phyloP scores from a whole-genome alignment of 768 basidiomycete species.

The Lentinula guzmanii region DNA sequence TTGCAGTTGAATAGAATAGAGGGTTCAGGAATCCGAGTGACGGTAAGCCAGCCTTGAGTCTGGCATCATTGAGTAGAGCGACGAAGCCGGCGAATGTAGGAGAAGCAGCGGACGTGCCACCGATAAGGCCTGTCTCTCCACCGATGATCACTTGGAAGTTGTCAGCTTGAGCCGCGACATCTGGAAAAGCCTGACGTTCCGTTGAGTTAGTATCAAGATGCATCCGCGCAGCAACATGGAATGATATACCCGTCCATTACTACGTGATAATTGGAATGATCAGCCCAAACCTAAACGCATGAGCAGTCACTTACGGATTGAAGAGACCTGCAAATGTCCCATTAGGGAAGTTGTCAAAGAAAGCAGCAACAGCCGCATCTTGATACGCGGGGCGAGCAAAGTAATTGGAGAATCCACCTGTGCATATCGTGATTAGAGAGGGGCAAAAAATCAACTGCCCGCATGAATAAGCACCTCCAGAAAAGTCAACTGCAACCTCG shows the following conservation, averaged over 20 bases:
- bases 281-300: background rate
- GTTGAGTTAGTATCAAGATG: background rate
- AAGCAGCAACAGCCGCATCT: constrained; percentile 14
- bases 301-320: constrained; percentile 6
- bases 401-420: constrained; percentile 19
- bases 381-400: constrained; percentile 21
- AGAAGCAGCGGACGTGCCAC: constrained; percentile 9
- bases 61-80: constrained; percentile 23
- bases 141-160: constrained; percentile 3
- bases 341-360: constrained; percentile 10
- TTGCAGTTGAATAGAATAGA: constrained; percentile 13
- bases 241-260: background rate
- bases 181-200: background rate
- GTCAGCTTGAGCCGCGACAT: constrained; percentile 3
- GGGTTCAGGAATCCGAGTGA: constrained; percentile 20
- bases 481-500: constrained; percentile 34
- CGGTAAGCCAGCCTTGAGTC: constrained; percentile 12
- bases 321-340: constrained; percentile 12
- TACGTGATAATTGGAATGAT: background rate
- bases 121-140: background rate
- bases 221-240: background rate
- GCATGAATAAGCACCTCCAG: constrained; percentile 10
- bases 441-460: too few species aligned
- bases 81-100: constrained; percentile 24
- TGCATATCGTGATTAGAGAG: background rate